These are phyloP conservation scores for Bipolaris oryzae DNA, from an alignment of 2,329 filamentous ascomycete species.

Conservation along the genomic window DNA sequence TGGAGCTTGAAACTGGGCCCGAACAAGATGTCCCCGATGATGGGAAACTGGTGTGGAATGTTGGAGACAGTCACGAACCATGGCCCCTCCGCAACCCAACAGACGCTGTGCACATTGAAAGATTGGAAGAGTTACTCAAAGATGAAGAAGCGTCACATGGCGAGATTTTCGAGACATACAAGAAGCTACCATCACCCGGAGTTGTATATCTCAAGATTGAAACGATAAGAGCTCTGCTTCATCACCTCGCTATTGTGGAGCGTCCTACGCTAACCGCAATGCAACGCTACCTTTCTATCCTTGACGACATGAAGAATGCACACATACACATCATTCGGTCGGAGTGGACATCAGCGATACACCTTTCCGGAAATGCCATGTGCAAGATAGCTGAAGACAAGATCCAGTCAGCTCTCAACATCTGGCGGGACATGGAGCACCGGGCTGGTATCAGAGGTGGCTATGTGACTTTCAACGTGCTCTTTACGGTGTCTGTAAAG, in stretches of 20 bases:
- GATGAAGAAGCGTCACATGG: slow-evolving; percentile 54
- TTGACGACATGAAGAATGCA: slow-evolving; percentile 81
- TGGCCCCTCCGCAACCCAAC: slow-evolving; percentile 41
- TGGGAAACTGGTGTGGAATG: slow-evolving; percentile 38
- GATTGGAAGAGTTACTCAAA: slow-evolving; percentile 49
- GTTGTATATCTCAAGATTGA: slow-evolving; percentile 56
- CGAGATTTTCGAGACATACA: slow-evolving; percentile 60
- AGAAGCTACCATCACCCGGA: slow-evolving; percentile 59
- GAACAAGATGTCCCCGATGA: slow-evolving; percentile 43
- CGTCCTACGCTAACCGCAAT: slow-evolving; percentile 63
- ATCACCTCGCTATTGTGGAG: slow-evolving; percentile 68
- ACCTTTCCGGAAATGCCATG: slow-evolving; percentile 76
- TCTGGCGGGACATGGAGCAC: slow-evolving; percentile 92
- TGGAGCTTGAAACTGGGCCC: slow-evolving; percentile 26
- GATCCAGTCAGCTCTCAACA: slow-evolving; percentile 70
- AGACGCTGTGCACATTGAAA: slow-evolving; percentile 45
- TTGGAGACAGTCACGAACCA: slow-evolving; percentile 41
- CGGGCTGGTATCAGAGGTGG: slow-evolving; percentile 68
- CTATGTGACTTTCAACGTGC: slow-evolving; percentile 87
- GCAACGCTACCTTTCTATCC: slow-evolving; percentile 80
- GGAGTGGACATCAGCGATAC: slow-evolving; percentile 86
- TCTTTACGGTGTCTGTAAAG: slow-evolving; percentile 88
- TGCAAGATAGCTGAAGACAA: slow-evolving; percentile 63
- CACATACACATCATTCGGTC: slow-evolving; percentile 68
- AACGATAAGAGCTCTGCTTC: slow-evolving; percentile 68